Base-by-base conservation (phyloP, 345 rosid species). In the Bruguiera sexangula region DNA sequence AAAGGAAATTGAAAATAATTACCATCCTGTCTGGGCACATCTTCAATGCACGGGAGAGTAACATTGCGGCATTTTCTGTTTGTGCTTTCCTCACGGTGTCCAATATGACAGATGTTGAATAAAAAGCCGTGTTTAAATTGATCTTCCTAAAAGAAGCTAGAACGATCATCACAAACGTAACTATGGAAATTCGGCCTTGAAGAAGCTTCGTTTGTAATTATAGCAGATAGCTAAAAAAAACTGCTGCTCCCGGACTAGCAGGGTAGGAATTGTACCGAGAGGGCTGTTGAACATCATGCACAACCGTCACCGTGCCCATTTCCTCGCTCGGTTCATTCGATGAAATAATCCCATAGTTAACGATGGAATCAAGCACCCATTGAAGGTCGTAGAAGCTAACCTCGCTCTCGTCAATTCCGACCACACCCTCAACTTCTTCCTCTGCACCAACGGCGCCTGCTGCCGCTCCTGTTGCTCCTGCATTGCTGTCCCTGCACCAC, bases 1-100 rank as follows among this genome's bases (percentile, higher is more conserved):
- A 21, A 8, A 30, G 6, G 20, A 24, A 1, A 5, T 55, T 20
- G 37, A 56, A 1, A 1, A 9, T 11, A 11, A 2, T 27, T 73
- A 89, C 97, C 88, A 66, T 82, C 73, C 81, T 85, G 26, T 83
- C 81, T 50, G 67, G 74, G 82, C 97, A 91, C 60, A 85, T 72
- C 66, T 85, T 76, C 30, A 82, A 29, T 0, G 93, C 97, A 3
- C 81, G 88, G 31, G 89, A 71, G 75, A 89, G 85, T 65, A 89
- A 3, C 0, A 76, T 82, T 6, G 89, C 67, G 4, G 93, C 73
- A 43, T 62, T 84, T 55, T 89, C 90, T 62, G 82, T 81, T 67
- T 77, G 86, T 22, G 85, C 88, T 84, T 83, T 81, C 69, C 65
- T 91, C 69, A 81, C 85, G 1, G 85, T 69, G 39, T 85, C 92